Conservation (phyloP, 441 rosid species). For the Populus hybrid region DNA sequence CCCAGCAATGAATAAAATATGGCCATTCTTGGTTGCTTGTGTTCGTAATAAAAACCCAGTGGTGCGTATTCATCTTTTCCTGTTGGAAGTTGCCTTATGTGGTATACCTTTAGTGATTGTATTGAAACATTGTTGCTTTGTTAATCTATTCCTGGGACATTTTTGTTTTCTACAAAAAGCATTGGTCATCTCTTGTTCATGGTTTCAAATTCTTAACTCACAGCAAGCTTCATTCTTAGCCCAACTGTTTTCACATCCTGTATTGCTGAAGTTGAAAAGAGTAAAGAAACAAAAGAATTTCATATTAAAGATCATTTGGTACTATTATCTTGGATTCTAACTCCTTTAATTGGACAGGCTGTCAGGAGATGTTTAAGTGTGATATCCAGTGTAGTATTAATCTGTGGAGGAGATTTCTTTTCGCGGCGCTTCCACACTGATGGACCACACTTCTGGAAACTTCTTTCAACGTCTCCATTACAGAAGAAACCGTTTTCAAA, state of each 20-base stretch:
- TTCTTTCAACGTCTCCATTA: constrained; percentile 67
- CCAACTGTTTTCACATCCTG: constrained; percentile 2
- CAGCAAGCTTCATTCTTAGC: not conserved
- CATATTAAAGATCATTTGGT: not conserved
- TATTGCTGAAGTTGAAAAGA: not conserved
- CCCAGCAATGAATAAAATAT: constrained; percentile 87
- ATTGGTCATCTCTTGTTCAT: not conserved
- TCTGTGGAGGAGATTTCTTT: constrained; percentile 95
- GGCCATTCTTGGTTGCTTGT: constrained; percentile 84
- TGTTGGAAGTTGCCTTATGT: not conserved
- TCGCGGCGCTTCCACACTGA: constrained; percentile 78
- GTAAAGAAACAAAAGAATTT: not conserved
- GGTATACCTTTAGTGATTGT: too few species aligned
- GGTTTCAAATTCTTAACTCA: not conserved
- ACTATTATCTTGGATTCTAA: not conserved
- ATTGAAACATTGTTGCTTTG: too few species aligned
- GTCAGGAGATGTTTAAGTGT: constrained; percentile 59
- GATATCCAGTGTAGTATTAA: constrained; percentile 53
- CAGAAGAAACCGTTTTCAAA: constrained; percentile 42
- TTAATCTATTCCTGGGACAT: too few species aligned
- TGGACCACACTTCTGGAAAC: constrained; percentile 82
- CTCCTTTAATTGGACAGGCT: constrained; percentile 43
- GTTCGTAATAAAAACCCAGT: constrained; percentile 58
- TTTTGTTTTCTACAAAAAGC: too few species aligned
- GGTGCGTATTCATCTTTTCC: constrained; percentile 33